Percentiles rank a stretch among this genome's conserved stretches.
Conservation (phyloP, 768 basidiomycete genomes). For the Clitopilus passeckerianus region DNA sequence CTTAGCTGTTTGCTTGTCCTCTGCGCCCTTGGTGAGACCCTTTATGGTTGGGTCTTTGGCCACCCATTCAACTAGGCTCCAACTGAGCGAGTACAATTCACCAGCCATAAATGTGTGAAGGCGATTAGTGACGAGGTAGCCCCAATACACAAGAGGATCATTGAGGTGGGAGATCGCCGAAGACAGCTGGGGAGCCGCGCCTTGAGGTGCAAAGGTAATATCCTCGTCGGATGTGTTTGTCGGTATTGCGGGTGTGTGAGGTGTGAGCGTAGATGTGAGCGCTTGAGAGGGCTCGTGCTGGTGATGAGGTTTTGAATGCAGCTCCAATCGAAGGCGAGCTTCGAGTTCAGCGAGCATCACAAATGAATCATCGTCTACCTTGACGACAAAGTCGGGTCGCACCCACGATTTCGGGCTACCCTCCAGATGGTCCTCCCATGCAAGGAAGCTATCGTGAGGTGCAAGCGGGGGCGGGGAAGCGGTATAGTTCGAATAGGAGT, state of each 20-base stretch:
- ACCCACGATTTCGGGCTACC: conserved; percentile 59
- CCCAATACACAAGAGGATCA: conserved; percentile 84
- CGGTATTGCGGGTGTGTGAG: conserved; percentile 4
- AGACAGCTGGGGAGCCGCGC: background rate
- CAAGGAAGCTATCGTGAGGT: conserved; percentile 63
- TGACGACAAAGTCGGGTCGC: conserved; percentile 87
- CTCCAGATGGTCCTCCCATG: conserved; percentile 43
- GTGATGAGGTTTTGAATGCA: conserved; percentile 41
- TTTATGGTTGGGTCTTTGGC: conserved; percentile 70
- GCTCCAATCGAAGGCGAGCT: conserved; percentile 74
- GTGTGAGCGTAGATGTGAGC: conserved; percentile 4
- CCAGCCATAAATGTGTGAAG: conserved; percentile 94
- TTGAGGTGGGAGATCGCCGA: conserved; percentile 12
- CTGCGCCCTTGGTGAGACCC: conserved; percentile 68
- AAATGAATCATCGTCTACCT: conserved; percentile 94
- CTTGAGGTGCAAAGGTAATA: background rate
- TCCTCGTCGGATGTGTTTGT: conserved; percentile 2
- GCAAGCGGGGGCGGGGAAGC: conserved; percentile 56
- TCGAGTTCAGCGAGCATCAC: conserved; percentile 94
- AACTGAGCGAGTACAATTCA: conserved; percentile 87
- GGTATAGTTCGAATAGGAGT: conserved; percentile 65
- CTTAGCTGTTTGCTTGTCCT: conserved; percentile 90
- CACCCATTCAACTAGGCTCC: conserved; percentile 84
- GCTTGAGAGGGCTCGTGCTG: conserved; percentile 13
- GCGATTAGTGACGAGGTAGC: conserved; percentile 83